Base-by-base conservation (phyloP, 371 early-diverging fungal genomes). In the Circinella minor region DNA sequence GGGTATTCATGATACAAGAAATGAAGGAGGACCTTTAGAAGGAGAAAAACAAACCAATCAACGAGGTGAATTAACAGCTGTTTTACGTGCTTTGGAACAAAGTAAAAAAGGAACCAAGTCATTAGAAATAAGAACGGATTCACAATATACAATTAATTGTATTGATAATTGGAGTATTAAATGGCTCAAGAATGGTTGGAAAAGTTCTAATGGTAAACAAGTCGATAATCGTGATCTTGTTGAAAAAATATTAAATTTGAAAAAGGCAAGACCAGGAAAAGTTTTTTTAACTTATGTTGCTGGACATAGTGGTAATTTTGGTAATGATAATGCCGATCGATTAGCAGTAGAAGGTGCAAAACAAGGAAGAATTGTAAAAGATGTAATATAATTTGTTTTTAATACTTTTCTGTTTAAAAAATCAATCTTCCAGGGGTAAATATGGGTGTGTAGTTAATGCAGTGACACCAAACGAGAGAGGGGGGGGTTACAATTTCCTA, bases 41-140 rank as follows among this genome's bases (percentile, higher is more conserved):
- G 90, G 91, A 0, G 71, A 67, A 6, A 74, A 77, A 18, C 94
- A 93, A 67, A 95, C 96, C 1, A 96, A 94, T 81, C 93, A 95
- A 76, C 83, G 96, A 14, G 97, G 96, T 5, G 97, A 96, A 74
- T 78, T 95, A 13, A 84, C 76, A 74, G 93, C 96, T 15, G 88
- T 88, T 7, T 77, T 89, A 54, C 83, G 87, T 18, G 95, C 94
- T 0, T 65, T 95, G 27, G 88, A 92, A 39, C 85, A 78, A 13
- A 80, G 79, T 59, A 66, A 65, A 20, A 51, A 72, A 20, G 72
- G 69, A 10, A 39, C 38, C 13, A 38, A 72, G 27, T 69, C 75
- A 6, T 64, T 88, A 14, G 82, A 83, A 46, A 86, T 96, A 36
- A 70, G 83, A 46, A 91, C 95, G 4, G 95, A 96, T 72, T 92